Percentiles rank a stretch among this genome's conserved stretches.
Evolutionary conservation across 345 rosid species (phyloP).

Genomic region (Camelina laxa): DNA sequence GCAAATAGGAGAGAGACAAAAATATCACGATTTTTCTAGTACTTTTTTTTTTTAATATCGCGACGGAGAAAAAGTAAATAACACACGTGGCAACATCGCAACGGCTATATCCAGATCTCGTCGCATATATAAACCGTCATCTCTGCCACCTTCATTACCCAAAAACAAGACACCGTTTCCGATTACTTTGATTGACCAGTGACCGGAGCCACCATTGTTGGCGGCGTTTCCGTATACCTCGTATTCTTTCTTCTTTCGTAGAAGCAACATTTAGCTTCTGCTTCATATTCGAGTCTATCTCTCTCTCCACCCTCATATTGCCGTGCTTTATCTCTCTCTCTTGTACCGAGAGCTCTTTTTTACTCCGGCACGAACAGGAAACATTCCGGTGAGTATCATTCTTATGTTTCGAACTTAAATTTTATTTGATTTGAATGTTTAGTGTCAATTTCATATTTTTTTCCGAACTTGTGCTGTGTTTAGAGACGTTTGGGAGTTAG

Average conservation of each 20-base stretch:
- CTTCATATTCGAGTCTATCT: too few species aligned
- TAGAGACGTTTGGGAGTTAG: background rate
- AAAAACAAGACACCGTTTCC: slow-evolving; percentile 3
- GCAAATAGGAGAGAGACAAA: slow-evolving; percentile 15
- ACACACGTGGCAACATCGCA: slow-evolving; percentile 35
- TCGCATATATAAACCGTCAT: slow-evolving; percentile 34
- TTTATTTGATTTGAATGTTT: background rate
- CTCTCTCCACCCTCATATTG: background rate
- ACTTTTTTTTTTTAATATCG: background rate
- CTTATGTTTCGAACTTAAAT: background rate
- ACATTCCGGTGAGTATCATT: slow-evolving; percentile 25
- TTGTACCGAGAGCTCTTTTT: slow-evolving; percentile 5
- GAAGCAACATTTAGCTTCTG: slow-evolving; percentile 23
- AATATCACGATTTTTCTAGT: slow-evolving; percentile 37
- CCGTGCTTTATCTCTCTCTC: slow-evolving; percentile 1
- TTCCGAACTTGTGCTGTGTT: background rate
- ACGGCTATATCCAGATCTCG: slow-evolving; percentile 16
- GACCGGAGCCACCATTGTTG: slow-evolving; percentile 35
- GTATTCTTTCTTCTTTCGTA: background rate
- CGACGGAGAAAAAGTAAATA: background rate
- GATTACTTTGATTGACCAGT: background rate
- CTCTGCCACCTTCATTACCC: slow-evolving; percentile 12
- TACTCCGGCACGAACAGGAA: background rate
- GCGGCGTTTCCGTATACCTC: slow-evolving; percentile 27
- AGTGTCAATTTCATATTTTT: background rate